Evolutionary conservation across 495 filamentous ascomycete genomes (phyloP).

Genomic region (Xylaria palmicola): DNA sequence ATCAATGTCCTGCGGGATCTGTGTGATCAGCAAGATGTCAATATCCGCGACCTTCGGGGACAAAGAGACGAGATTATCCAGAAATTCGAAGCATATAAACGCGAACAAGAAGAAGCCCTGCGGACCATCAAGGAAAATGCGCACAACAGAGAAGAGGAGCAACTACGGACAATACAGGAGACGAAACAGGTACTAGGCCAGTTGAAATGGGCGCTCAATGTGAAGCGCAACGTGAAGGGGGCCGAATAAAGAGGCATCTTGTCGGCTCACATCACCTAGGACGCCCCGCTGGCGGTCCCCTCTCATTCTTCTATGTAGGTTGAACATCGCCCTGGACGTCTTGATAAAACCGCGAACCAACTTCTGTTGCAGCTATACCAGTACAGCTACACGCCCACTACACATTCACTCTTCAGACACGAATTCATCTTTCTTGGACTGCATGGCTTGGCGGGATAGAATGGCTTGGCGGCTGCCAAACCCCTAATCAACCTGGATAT

Average conservation of each 20-base stretch:
- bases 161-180: conserved; percentile 57
- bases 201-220: conserved; percentile 66
- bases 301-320: background rate
- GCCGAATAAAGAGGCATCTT: conserved; percentile 38
- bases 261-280: background rate
- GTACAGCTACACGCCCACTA: background rate
- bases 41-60: conserved; percentile 56
- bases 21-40: conserved; percentile 67
- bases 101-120: conserved; percentile 59
- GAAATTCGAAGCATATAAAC: conserved; percentile 63
- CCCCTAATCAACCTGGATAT: conserved; percentile 14
- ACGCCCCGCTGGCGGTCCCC: background rate
- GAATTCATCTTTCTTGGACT: conserved; percentile 12
- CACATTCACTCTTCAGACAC: conserved; percentile 2
- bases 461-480: conserved; percentile 5
- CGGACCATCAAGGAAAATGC: conserved; percentile 55
- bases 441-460: conserved; percentile 15
- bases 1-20: conserved; percentile 57
- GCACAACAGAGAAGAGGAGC: conserved; percentile 51
- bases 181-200: conserved; percentile 61
- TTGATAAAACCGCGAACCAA: background rate
- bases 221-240: conserved; percentile 57
- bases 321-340: background rate
- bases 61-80: conserved; percentile 59
- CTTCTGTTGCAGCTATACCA: background rate